Base-by-base conservation (phyloP, 257 asterid genomes). In the Nicotiana tomentosiformis region DNA sequence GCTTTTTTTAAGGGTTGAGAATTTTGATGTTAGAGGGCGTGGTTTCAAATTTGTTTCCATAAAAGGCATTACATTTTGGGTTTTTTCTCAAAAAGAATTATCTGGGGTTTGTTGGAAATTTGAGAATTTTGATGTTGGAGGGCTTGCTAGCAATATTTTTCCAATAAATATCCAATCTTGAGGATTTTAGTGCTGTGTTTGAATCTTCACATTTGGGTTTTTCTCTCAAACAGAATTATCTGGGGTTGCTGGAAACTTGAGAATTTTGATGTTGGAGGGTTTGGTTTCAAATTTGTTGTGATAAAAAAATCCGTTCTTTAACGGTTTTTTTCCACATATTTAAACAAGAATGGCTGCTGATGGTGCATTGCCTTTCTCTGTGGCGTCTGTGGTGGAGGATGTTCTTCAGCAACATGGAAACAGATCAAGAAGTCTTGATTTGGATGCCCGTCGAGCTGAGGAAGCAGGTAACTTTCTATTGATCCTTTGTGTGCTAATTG, bases 381-480 rank as follows among this genome's bases (percentile, higher is more conserved):
- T 87, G 85, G 97, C 96, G 61, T 95, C 99, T 32, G 91, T 95
- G 76, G 97, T 95, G 88, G 99, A 95, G 90, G 96, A 90, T 91
- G 97, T 96, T 83, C 97, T 96, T 82, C 97, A 96, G 81, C 99
- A 94, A 90, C 99, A 94, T 82, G 97, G 94, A n/a, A 88, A 76
- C 81, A 89, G 92, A 88, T 90, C 98, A 33, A 89, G 94, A 20
- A 86, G 56, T 83, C 94, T 96, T 32, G 99, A 96, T 94, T 92
- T 92, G 66, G 98, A 96, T 81, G 95, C 97, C 35, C 93, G 98
- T 17, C 87, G 98, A 84, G 97, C 97, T 14, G 96, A 92, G 83
- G 99, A 93, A 92, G 96, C 98, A 49, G 99, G 99, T 96, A 91
- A 86, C 17, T 68, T 62, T 72, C 35, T 72, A 20, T 12, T 72